A percentile compares a stretch with the other conserved stretches of the same genome.
These are phyloP conservation scores for Didymella pomorum DNA, from an alignment of 2,329 filamentous ascomycete species.

Conservation along the genomic window DNA sequence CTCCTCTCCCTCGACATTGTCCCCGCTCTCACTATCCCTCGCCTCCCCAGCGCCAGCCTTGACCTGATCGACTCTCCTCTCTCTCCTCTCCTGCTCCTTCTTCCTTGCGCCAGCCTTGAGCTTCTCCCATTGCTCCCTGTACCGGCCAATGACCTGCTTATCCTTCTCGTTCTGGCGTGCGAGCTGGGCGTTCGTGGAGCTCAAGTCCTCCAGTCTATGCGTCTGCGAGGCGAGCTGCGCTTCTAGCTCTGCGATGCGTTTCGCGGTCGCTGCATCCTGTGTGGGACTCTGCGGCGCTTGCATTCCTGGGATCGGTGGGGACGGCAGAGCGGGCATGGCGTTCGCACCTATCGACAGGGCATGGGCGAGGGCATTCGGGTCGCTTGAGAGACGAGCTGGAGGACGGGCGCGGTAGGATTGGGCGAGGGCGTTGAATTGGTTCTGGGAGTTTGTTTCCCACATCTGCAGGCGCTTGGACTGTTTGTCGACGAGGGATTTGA, in stretches of 20 bases:
- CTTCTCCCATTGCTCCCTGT: conserved; percentile 72
- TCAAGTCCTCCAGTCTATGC: conserved; percentile 58
- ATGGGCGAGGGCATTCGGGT: neutral
- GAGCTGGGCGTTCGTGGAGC: conserved; percentile 67
- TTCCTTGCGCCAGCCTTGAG: conserved; percentile 68
- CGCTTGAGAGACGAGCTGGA: neutral
- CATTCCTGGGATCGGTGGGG: neutral
- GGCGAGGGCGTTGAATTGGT: conserved; percentile 82
- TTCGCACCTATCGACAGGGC: neutral
- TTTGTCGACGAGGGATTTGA: conserved; percentile 86
- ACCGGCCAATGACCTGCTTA: conserved; percentile 61
- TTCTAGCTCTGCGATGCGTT: conserved; percentile 38
- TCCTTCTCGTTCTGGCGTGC: conserved; percentile 69
- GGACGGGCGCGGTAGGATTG: conserved; percentile 69
- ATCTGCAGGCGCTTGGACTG: conserved; percentile 87
- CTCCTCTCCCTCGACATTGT: conserved; percentile 19
- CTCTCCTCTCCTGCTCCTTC: conserved; percentile 43
- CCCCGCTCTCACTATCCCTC: conserved; percentile 30
- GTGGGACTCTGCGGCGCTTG: neutral
- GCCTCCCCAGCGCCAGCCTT: conserved; percentile 29
- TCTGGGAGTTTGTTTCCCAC: conserved; percentile 92
- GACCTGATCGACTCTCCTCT: conserved; percentile 25
- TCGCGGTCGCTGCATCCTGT: neutral
- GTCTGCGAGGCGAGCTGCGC: conserved; percentile 37
- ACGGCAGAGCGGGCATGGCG: neutral